Percentiles rank a stretch among this genome's conserved stretches.
phyloP scores from a whole-genome alignment of 2,329 filamentous ascomycete species.

The Trichophyton verrucosum region DNA sequence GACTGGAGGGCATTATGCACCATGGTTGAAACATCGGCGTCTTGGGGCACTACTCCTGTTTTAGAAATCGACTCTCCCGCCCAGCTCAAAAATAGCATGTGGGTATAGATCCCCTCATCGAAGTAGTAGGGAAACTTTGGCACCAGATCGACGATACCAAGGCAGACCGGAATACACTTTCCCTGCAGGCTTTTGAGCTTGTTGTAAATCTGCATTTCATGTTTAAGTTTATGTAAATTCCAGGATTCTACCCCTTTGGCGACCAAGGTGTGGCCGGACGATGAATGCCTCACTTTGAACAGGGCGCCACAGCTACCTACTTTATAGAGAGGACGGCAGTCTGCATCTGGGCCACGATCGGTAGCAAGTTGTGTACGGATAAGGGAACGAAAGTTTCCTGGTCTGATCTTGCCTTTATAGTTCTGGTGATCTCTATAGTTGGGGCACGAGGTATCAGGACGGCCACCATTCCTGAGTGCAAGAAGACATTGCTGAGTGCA shows the following conservation, averaged over 20 bases:
- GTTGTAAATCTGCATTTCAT: not conserved
- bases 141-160: constrained; percentile 5
- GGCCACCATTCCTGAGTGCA: not conserved
- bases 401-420: not conserved
- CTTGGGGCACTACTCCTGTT: not conserved
- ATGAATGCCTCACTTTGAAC: not conserved
- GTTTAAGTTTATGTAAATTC: not conserved
- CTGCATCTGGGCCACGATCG: constrained; percentile 5
- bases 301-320: not conserved
- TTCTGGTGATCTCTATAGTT: constrained; percentile 1
- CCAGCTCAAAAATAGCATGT: constrained; percentile 8
- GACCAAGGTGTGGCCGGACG: not conserved
- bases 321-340: constrained; percentile 5
- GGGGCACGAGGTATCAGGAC: not conserved
- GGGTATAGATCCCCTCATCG: constrained; percentile 4
- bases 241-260: not conserved
- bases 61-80: constrained; percentile 1
- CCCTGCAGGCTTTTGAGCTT: constrained; percentile 6
- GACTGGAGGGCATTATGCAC: not conserved
- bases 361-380: constrained; percentile 7
- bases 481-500: not conserved
- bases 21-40: not conserved
- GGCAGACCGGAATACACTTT: constrained; percentile 4
- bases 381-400: not conserved
- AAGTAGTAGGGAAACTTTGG: constrained; percentile 4